Conservation (phyloP, 176 grass and related monocot species). For the Poa annua region DNA sequence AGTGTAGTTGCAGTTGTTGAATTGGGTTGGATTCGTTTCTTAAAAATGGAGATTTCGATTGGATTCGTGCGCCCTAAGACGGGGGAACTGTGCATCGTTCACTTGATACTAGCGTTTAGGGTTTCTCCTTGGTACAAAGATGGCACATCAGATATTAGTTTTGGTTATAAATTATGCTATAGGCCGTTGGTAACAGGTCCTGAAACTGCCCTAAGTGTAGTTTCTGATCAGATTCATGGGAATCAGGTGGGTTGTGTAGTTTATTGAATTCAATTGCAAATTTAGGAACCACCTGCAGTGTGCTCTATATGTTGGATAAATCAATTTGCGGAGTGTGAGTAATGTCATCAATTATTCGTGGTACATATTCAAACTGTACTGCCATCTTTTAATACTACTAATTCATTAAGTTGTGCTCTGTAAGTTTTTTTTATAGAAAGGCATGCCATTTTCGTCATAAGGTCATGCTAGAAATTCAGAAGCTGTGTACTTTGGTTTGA, state of each 20-base stretch:
- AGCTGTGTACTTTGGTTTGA: neutral
- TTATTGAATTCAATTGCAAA: neutral
- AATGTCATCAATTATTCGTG: neutral
- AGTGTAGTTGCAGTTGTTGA: neutral
- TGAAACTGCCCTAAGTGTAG: neutral
- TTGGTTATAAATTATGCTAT: neutral
- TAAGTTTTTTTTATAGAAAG: neutral
- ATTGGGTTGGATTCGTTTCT: neutral
- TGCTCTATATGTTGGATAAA: neutral
- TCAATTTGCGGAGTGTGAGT: neutral
- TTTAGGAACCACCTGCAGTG: neutral
- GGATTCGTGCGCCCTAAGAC: neutral
- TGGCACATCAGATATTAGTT: neutral
- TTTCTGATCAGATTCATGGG: slow-evolving; percentile 15
- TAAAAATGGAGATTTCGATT: too few relatives aligned
- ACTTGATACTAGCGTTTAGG: neutral
- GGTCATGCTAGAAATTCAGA: neutral
- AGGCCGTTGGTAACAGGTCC: neutral
- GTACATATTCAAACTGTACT: neutral
- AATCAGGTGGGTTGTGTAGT: neutral
- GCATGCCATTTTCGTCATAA: neutral
- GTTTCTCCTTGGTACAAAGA: neutral
- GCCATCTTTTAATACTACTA: neutral
- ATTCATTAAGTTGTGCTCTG: neutral
- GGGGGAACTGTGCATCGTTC: slow-evolving; percentile 3